These are phyloP conservation scores for Zopfochytrium polystomum DNA, from an alignment of 371 early-diverging fungal genomes.

Conservation along the genomic window DNA sequence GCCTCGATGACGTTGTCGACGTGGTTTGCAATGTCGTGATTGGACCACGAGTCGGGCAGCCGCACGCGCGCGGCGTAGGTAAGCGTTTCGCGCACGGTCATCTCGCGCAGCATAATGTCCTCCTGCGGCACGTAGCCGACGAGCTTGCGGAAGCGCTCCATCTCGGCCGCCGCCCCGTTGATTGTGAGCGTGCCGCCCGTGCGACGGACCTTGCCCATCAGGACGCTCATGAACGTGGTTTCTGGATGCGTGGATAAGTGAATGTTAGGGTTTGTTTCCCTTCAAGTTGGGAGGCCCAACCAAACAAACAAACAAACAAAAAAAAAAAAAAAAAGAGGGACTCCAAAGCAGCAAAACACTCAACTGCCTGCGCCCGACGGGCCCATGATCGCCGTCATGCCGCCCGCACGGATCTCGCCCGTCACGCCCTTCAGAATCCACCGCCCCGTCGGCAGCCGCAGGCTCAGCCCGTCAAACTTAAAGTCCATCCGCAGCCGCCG, in stretches of 20 bases:
- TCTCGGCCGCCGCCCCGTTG: constrained; percentile 42
- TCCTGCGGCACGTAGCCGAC: constrained; percentile 65
- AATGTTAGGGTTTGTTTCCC: no score
- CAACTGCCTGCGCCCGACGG: constrained; percentile 73
- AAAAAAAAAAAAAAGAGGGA: no score
- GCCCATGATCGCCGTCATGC: constrained; percentile 81
- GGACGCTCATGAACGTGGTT: constrained; percentile 47
- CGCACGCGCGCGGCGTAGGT: constrained; percentile 79
- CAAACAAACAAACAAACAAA: no score
- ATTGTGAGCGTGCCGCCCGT: constrained; percentile 43
- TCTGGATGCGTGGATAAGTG: no score
- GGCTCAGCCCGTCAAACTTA: constrained; percentile 42
- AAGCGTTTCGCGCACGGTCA: constrained; percentile 86
- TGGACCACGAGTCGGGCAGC: constrained; percentile 62
- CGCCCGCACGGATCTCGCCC: constrained; percentile 51
- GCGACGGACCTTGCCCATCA: constrained; percentile 46
- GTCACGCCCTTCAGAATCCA: constrained; percentile 57
- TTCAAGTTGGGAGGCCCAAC: no score
- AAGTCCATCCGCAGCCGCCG: constrained; percentile 27
- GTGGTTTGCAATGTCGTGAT: constrained; percentile 46
- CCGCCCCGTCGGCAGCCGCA: constrained; percentile 54
- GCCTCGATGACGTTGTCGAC: no score
- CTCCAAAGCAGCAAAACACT: neutral
- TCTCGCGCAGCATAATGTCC: constrained; percentile 54
- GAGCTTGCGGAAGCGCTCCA: constrained; percentile 40